Evolutionary conservation across 2,329 filamentous ascomycete genomes (phyloP).

Genomic region (Penicillium griseofulvum): DNA sequence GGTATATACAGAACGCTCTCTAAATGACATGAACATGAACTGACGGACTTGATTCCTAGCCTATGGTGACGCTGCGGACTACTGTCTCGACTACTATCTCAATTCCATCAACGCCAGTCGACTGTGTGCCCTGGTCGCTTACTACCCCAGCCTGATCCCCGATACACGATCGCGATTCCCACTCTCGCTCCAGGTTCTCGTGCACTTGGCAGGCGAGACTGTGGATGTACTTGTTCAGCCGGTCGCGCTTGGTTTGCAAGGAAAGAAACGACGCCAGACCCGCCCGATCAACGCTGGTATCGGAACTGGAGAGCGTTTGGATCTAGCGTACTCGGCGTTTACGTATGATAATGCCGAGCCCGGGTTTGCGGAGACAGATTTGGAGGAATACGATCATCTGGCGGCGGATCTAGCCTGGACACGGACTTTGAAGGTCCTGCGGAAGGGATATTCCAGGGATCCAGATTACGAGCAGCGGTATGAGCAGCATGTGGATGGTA

Average conservation of each 20-base stretch:
- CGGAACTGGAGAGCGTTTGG: slow-evolving; percentile 48
- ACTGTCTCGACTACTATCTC: slow-evolving; percentile 57
- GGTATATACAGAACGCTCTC: slow-evolving; percentile 42
- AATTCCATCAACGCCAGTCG: slow-evolving; percentile 53
- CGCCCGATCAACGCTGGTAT: slow-evolving; percentile 52
- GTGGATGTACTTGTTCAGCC: slow-evolving; percentile 51
- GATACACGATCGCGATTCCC: slow-evolving; percentile 42
- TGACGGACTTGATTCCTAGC: slow-evolving; percentile 40
- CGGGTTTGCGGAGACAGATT: slow-evolving; percentile 69
- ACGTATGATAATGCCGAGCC: slow-evolving; percentile 56
- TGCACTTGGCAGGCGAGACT: slow-evolving; percentile 55
- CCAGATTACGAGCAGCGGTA: slow-evolving; percentile 36
- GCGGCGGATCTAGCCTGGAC: slow-evolving; percentile 66
- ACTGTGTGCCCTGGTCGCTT: slow-evolving; percentile 60
- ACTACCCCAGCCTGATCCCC: slow-evolving; percentile 61
- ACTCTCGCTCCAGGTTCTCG: slow-evolving; percentile 47
- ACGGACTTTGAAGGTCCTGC: slow-evolving; percentile 59
- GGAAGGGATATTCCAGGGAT: slow-evolving; percentile 57
- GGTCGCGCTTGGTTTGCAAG: slow-evolving; percentile 54
- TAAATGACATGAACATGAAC: not conserved
- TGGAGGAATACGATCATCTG: slow-evolving; percentile 65
- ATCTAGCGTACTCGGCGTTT: slow-evolving; percentile 42
- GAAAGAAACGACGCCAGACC: slow-evolving; percentile 48
- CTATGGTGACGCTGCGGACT: slow-evolving; percentile 60
- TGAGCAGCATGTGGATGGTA: slow-evolving; percentile 40